Conservation (phyloP, 345 rosid genomes). For the Hirschfeldia incana region DNA sequence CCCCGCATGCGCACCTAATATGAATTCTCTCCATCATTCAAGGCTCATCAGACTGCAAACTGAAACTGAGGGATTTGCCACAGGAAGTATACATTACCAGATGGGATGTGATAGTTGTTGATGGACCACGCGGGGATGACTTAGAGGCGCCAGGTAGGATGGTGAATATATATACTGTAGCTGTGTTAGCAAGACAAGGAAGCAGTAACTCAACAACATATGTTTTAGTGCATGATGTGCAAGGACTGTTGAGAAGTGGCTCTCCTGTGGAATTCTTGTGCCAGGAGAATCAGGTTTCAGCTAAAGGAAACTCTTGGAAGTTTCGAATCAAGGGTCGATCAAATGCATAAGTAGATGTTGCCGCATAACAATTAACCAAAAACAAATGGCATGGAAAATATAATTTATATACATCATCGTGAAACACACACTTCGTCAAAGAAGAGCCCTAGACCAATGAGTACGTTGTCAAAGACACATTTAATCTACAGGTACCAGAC, state of each 20-base stretch:
- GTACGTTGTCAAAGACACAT: neutral
- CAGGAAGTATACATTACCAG: slow-evolving; percentile 48
- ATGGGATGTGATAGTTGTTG: slow-evolving; percentile 86
- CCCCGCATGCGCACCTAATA: slow-evolving; percentile 51
- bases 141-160: slow-evolving; percentile 82
- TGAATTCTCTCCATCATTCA: slow-evolving; percentile 38
- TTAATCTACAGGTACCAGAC: slow-evolving; percentile 20
- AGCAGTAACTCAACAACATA: slow-evolving; percentile 56
- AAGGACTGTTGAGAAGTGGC: slow-evolving; percentile 83
- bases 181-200: slow-evolving; percentile 59
- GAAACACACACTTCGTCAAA: neutral
- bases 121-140: slow-evolving; percentile 68
- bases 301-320: slow-evolving; percentile 75
- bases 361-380: neutral
- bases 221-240: slow-evolving; percentile 65
- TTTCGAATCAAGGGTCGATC: slow-evolving; percentile 53
- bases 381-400: neutral
- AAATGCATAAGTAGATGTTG: slow-evolving; percentile 38
- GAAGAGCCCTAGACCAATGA: neutral
- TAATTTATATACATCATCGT: neutral
- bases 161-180: slow-evolving; percentile 70
- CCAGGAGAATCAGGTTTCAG: slow-evolving; percentile 71
- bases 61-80: slow-evolving; percentile 60
- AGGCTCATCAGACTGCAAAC: slow-evolving; percentile 51
- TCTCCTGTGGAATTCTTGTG: slow-evolving; percentile 90